phyloP scores from a whole-genome alignment of 2,329 filamentous ascomycete genomes.

The Botryosphaeria dothidea region DNA sequence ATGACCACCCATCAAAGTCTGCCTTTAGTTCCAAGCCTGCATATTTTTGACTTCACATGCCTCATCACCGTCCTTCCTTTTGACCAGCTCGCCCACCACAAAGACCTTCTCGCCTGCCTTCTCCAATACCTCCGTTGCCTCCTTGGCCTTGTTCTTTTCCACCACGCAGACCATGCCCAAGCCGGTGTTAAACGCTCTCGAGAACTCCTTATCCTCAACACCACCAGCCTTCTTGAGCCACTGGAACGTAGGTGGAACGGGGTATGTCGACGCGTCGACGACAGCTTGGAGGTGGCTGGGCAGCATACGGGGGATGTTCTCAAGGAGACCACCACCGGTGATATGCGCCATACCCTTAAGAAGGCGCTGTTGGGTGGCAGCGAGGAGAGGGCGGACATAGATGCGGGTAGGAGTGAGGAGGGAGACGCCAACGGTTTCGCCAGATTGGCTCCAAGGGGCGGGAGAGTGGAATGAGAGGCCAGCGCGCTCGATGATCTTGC shows the following conservation, averaged over 20 bases:
- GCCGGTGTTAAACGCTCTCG: slow-evolving; percentile 90
- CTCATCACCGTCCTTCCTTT: slow-evolving; percentile 53
- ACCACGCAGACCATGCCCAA: slow-evolving; percentile 93
- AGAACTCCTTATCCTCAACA: slow-evolving; percentile 77
- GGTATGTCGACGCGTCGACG: slow-evolving; percentile 76
- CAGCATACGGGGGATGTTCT: slow-evolving; percentile 95
- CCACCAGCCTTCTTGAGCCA: slow-evolving; percentile 80
- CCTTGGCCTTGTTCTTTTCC: slow-evolving; percentile 61
- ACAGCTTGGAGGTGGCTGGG: slow-evolving; percentile 75
- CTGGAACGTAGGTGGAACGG: slow-evolving; percentile 74
- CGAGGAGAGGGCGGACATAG: slow-evolving; percentile 82
- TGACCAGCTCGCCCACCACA: slow-evolving; percentile 70
- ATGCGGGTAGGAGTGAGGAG: slow-evolving; percentile 90
- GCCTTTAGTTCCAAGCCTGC: slow-evolving; percentile 44
- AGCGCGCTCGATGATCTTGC: slow-evolving; percentile 77
- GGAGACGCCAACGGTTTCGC: slow-evolving; percentile 67
- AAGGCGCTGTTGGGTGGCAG: slow-evolving; percentile 60
- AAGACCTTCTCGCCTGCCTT: slow-evolving; percentile 75
- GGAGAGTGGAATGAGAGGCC: slow-evolving; percentile 70
- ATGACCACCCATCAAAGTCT: background rate
- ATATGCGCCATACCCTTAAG: slow-evolving; percentile 96
- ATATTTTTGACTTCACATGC: slow-evolving; percentile 66
- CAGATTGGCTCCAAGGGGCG: slow-evolving; percentile 70
- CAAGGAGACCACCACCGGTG: slow-evolving; percentile 87
- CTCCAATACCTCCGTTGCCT: slow-evolving; percentile 62